Evolutionary conservation across 345 rosid genomes (phyloP), one percentile per base, ranked within the genome.

Genomic region (Heritiera fomes): DNA sequence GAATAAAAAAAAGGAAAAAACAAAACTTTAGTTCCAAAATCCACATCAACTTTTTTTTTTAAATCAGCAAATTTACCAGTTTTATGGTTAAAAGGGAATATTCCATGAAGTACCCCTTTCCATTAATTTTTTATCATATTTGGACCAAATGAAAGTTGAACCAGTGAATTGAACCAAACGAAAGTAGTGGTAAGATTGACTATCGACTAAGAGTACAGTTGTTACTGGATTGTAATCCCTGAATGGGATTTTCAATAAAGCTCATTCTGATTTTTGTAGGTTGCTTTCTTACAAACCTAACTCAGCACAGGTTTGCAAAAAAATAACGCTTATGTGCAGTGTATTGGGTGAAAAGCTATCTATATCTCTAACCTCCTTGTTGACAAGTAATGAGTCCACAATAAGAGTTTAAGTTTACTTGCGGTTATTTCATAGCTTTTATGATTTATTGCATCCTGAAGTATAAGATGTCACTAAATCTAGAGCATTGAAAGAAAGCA

Each of bases 221-320:
- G 32, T 12, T n/a, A 18, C 6, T n/a, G 8, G 28, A 30, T 41
- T 41, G 14, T 17, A 18, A 41, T 45, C 34, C 32, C 49, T 5
- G 17, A 68, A 45, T 68, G 14, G 12, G 18, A 69, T 11, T 46
- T 47, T 1, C 14, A 32, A 15, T 28, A 14, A 49, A 28, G 20
- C n/a, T 34, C 23, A 49, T 70, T 49, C 41, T 71, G 20, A 49
- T 46, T 50, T 50, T 49, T 1, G 5, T 28, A 71, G 75, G 12
- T 46, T 69, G 55, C 75, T 49, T 46, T 71, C 43, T 28, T 28
- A 30, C 75, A 71, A 49, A 7, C 43, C 49, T 12, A 69, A 69
- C 34, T 45, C 14, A 23, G 53, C 10, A 43, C 18, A 68, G 14
- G n/a, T 43, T 20, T 45, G 28, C 5, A 68, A 59, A 23, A 58